These are phyloP conservation scores for Pythium myriotylum DNA, from an alignment of 352 stramenopile species.

Conservation along the genomic window DNA sequence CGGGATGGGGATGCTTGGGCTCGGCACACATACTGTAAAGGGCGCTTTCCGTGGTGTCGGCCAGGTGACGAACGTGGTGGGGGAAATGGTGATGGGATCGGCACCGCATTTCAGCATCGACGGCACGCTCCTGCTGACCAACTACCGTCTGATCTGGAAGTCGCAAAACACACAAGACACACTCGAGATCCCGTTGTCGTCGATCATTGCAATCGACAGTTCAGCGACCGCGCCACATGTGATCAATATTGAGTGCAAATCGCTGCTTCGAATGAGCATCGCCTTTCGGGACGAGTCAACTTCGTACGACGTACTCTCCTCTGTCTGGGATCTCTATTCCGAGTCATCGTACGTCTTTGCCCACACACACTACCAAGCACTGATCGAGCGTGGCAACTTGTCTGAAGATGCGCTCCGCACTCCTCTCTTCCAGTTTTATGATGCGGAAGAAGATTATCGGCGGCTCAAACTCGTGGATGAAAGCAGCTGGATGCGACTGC, in stretches of 20 bases:
- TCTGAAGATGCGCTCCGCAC: slow-evolving; percentile 41
- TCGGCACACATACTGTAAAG: slow-evolving; percentile 87
- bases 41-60: slow-evolving; percentile 83
- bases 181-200: slow-evolving; percentile 82
- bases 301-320: slow-evolving; percentile 75
- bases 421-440: slow-evolving; percentile 58
- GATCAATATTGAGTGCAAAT: slow-evolving; percentile 85
- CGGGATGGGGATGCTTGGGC: slow-evolving; percentile 83
- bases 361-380: slow-evolving; percentile 70
- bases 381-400: slow-evolving; percentile 49
- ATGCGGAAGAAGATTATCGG: slow-evolving; percentile 80
- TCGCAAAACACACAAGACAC: slow-evolving; percentile 76
- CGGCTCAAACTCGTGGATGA: slow-evolving; percentile 79
- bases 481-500: slow-evolving; percentile 81
- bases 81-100: slow-evolving; percentile 84
- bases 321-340: slow-evolving; percentile 74
- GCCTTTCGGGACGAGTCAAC: slow-evolving; percentile 83
- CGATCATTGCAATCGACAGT: slow-evolving; percentile 77
- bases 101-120: slow-evolving; percentile 89
- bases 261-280: slow-evolving; percentile 74
- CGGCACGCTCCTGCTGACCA: slow-evolving; percentile 77
- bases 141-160: slow-evolving; percentile 88
- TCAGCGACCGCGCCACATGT: slow-evolving; percentile 83
- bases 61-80: slow-evolving; percentile 86
- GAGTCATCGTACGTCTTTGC: slow-evolving; percentile 74